These are phyloP conservation scores for Phytophthora tubulina DNA, from an alignment of 352 stramenopile genomes.

Conservation along the genomic window DNA sequence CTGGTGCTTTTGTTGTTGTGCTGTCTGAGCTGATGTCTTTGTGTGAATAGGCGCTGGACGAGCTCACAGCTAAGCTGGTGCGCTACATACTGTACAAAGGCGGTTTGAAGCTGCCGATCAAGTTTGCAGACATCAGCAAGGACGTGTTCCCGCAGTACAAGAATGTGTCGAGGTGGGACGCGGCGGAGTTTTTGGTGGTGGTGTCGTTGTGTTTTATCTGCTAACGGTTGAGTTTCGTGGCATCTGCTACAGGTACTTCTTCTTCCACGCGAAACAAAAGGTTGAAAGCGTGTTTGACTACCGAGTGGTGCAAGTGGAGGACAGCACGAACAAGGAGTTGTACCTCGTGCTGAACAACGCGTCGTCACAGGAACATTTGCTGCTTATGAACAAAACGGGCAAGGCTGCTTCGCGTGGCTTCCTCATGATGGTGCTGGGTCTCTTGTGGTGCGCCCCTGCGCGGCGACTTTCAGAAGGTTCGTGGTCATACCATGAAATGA, in stretches of 20 bases:
- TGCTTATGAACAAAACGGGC: constrained; percentile 80
- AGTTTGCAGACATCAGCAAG: constrained; percentile 86
- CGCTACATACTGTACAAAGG: constrained; percentile 90
- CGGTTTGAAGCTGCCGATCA: constrained; percentile 78
- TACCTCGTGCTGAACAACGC: constrained; percentile 85
- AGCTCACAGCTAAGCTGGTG: constrained; percentile 79
- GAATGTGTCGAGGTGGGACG: constrained; percentile 69
- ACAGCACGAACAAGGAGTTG: constrained; percentile 69
- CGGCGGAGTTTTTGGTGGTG: not conserved
- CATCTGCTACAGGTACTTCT: constrained; percentile 68
- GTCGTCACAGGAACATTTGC: constrained; percentile 77
- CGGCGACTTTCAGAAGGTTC: constrained; percentile 79
- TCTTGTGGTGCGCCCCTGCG: constrained; percentile 80
- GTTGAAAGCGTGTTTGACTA: constrained; percentile 85
- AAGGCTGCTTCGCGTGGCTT: constrained; percentile 69
- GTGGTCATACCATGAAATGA: not conserved
- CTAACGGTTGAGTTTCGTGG: not conserved
- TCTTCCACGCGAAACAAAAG: constrained; percentile 79
- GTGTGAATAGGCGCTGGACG: constrained; percentile 61
- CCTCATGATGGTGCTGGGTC: constrained; percentile 83
- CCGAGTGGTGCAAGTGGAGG: constrained; percentile 75
- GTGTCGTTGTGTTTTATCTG: not conserved
- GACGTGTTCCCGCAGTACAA: constrained; percentile 85
- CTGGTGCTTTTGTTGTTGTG: not conserved
- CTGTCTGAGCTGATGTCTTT: constrained; percentile 7